Base-by-base conservation (phyloP, 768 basidiomycete genomes). In the Leccinum disarticulatum region DNA sequence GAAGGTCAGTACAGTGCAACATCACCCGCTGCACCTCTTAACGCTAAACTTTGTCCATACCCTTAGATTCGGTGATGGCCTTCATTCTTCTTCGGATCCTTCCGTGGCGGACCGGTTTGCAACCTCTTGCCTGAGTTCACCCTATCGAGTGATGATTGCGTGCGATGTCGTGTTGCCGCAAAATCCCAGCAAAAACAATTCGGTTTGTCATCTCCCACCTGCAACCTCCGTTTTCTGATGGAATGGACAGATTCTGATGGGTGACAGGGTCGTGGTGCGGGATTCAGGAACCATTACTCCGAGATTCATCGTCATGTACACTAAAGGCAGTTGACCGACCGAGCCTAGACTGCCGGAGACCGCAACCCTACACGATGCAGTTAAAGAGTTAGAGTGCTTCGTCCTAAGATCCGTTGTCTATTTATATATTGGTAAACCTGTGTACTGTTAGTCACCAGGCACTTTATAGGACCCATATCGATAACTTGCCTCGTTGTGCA, bases 61-160 rank as follows among this genome's bases (percentile, higher is more conserved):
- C 22, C 52, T 52, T 49, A 87, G 87, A 66, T 82, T 81, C 57
- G 87, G 87, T 28, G 77, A 83, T 54, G 87, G 87, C 22, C 74
- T 88, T 51, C 87, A 88, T 65, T 83, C 85, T 19, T 86, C 83
- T 68, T 77, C 76, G 43, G 85, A 86, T 69, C 81, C 87, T 17
- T 80, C 78, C 52, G 70, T 77, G 17, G 86, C 87, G 19, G 85
- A 88, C 69, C 71, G 65, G 8, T 80, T 79, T 68, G 81, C 87
- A n/a, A 88, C 86, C 6, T 87, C 87, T 43, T 87, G 86, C 68
- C 80, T 83, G 48, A 79, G 80, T 48, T 87, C 87, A 5, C 87
- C 87, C 6, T 88, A 84, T 74, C 81, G 87, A 9, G 83, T 87
- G 28, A 81, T 82, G 77, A 77, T 88, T 63, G 84, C 81, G 15